Conservation (phyloP, 495 filamentous ascomycete species). For the Astrothelium subdiscretum region DNA sequence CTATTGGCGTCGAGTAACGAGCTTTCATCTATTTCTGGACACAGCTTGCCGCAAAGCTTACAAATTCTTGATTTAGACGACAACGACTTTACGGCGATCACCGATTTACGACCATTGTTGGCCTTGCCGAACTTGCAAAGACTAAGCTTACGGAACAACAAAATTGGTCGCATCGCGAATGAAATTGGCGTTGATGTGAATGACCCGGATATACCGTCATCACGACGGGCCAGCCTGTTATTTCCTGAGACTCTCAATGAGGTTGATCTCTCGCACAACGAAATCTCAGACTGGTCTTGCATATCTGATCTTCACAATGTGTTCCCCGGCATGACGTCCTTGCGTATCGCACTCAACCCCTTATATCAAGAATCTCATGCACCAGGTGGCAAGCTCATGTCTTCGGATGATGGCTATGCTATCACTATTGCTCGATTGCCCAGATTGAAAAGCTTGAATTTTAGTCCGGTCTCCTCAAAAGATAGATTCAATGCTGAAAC, state of each 20-base stretch:
- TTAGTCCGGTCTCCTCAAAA: constrained; percentile 52
- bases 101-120: constrained; percentile 34
- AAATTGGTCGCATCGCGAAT: constrained; percentile 17
- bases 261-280: constrained; percentile 73
- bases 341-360: constrained; percentile 77
- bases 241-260: constrained; percentile 36
- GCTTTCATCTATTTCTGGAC: constrained; percentile 18
- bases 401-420: constrained; percentile 71
- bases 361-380: constrained; percentile 42
- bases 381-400: constrained; percentile 35
- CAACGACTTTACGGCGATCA: constrained; percentile 57
- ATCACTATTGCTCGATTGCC: constrained; percentile 69
- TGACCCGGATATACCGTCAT: constrained; percentile 11
- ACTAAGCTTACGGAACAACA: constrained; percentile 35
- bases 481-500: constrained; percentile 81
- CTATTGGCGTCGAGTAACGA: constrained; percentile 48
- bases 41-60: constrained; percentile 34
- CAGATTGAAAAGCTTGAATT: constrained; percentile 61
- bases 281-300: constrained; percentile 55
- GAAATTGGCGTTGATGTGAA: constrained; percentile 1
- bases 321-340: constrained; percentile 58
- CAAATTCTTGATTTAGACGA: constrained; percentile 59
- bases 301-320: constrained; percentile 50
- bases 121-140: constrained; percentile 46
- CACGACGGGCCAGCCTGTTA: not conserved